Evolutionary conservation across 2,329 filamentous ascomycete genomes (phyloP).

Genomic region (Apiospora hydei): DNA sequence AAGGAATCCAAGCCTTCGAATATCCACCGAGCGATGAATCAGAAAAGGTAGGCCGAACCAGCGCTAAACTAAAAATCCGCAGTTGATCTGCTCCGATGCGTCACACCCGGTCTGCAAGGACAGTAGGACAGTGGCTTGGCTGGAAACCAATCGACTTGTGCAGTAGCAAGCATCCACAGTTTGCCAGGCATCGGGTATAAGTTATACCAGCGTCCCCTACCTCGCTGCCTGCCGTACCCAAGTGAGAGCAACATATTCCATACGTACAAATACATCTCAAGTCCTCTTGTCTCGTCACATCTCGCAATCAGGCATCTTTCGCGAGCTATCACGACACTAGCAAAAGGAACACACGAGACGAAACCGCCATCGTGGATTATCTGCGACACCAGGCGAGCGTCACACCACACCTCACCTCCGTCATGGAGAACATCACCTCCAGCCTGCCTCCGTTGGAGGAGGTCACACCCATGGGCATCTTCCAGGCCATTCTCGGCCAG

Average conservation of each 20-base stretch:
- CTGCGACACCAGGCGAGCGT: background rate
- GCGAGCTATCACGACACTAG: background rate
- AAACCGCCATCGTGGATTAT: background rate
- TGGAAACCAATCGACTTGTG: background rate
- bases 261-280: background rate
- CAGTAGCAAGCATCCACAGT: background rate
- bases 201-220: background rate
- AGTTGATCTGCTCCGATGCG: conserved; percentile 1
- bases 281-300: background rate
- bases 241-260: background rate
- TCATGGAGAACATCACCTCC: conserved; percentile 16
- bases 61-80: background rate
- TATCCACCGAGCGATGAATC: background rate
- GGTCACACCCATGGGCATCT: conserved; percentile 6
- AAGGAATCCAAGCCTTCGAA: background rate
- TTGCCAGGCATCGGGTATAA: conserved; percentile 2
- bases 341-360: background rate
- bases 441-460: conserved; percentile 5
- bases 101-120: background rate
- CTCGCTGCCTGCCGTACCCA: background rate
- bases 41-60: background rate
- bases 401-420: background rate
- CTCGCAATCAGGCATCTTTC: background rate
- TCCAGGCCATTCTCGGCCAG: background rate
- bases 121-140: background rate